Evolutionary conservation across 805 yeast genomes (phyloP).

Genomic region (Candida manassasensis): DNA sequence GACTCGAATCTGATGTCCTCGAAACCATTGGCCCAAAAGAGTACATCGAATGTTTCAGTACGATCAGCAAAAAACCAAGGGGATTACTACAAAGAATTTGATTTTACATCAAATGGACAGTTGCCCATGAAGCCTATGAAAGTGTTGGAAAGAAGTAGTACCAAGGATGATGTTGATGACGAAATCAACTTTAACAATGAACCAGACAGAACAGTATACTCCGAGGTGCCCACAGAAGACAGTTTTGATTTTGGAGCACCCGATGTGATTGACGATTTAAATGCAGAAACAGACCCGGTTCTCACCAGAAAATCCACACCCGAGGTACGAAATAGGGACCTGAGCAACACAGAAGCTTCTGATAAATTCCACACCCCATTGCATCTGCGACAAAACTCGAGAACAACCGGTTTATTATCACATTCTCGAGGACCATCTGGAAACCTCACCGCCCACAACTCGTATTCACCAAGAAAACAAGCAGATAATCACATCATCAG

Average conservation of each 20-base stretch:
- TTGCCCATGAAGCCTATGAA: constrained; percentile 41
- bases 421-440: background rate
- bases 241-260: constrained; percentile 2
- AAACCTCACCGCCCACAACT: background rate
- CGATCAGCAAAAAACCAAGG: constrained; percentile 15
- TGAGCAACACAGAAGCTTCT: constrained; percentile 2
- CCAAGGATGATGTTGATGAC: constrained; percentile 3
- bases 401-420: background rate
- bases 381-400: constrained; percentile 3
- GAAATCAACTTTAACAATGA: background rate
- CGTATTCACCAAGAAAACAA: background rate
- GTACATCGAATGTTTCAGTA: constrained; percentile 17
- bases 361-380: constrained; percentile 2
- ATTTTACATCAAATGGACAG: constrained; percentile 40
- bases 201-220: background rate
- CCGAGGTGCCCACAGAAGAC: constrained; percentile 1
- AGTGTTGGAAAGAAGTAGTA: constrained; percentile 10
- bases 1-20: constrained; percentile 19
- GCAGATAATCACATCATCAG: background rate
- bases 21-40: constrained; percentile 19
- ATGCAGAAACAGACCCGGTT: background rate
- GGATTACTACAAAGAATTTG: constrained; percentile 30
- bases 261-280: background rate
- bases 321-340: background rate
- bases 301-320: background rate